Percentiles rank a stretch among this genome's conserved stretches.
phyloP scores from a whole-genome alignment of 768 basidiomycete genomes.

The Calocybe cyanea region DNA sequence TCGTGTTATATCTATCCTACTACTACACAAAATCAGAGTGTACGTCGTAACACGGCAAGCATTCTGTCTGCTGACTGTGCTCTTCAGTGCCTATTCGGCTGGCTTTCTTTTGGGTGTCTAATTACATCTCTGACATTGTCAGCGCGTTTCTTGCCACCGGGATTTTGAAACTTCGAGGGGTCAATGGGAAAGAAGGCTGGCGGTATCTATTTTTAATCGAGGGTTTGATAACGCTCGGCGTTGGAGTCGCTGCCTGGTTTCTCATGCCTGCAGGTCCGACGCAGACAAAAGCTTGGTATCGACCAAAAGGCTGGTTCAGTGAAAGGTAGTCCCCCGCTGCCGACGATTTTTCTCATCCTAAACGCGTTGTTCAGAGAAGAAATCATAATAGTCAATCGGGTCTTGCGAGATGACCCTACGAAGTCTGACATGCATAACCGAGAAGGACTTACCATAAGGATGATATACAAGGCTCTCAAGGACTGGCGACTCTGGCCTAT shows the following conservation, averaged over 20 bases:
- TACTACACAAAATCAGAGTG: constrained; percentile 58
- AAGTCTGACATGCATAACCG: constrained; percentile 73
- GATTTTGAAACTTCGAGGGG: constrained; percentile 50
- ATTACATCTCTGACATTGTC: constrained; percentile 50
- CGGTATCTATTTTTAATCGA: constrained; percentile 57
- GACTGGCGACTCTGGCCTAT: constrained; percentile 69
- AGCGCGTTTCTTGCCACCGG: constrained; percentile 65
- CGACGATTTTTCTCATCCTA: not conserved
- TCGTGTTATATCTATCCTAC: constrained; percentile 63
- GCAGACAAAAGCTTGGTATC: constrained; percentile 55
- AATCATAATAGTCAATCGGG: constrained; percentile 58
- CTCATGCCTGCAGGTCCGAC: constrained; percentile 63
- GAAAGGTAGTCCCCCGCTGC: constrained; percentile 37
- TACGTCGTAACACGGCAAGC: constrained; percentile 22
- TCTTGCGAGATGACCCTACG: constrained; percentile 62
- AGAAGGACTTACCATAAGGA: constrained; percentile 48
- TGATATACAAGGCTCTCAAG: constrained; percentile 46
- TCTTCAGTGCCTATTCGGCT: constrained; percentile 57
- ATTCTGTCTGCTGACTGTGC: not conserved
- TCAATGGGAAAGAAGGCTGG: constrained; percentile 53
- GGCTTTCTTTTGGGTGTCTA: constrained; percentile 66
- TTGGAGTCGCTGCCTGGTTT: constrained; percentile 50
- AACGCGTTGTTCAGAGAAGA: constrained; percentile 46
- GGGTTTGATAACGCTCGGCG: constrained; percentile 44
- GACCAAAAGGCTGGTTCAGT: constrained; percentile 64